Conservation (phyloP, 495 filamentous ascomycete genomes). For the Massariosphaeria phaeospora region DNA sequence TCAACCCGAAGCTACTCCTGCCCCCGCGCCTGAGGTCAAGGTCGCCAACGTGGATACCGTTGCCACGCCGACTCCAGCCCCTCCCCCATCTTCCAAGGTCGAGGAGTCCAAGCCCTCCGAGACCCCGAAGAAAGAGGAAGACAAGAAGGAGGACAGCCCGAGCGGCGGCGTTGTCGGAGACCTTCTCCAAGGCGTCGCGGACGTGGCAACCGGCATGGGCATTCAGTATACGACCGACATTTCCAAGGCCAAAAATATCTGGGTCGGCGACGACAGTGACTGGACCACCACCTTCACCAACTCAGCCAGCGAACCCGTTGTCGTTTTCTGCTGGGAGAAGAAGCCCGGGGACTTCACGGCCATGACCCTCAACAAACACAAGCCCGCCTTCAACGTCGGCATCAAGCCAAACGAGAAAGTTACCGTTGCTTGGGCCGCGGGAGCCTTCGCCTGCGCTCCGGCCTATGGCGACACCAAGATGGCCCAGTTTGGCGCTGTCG, state of each 20-base stretch:
- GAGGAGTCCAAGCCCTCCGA: neutral
- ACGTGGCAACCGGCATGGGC: neutral
- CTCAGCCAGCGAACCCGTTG: slow-evolving; percentile 1
- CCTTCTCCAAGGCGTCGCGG: neutral
- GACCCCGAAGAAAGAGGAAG: neutral
- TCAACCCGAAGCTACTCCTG: neutral
- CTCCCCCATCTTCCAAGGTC: neutral
- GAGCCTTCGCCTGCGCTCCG: slow-evolving; percentile 35
- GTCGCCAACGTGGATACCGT: too few relatives aligned
- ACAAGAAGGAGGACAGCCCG: neutral
- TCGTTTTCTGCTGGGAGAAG: slow-evolving; percentile 24
- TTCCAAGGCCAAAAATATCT: slow-evolving; percentile 20
- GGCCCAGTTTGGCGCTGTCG: slow-evolving; percentile 37
- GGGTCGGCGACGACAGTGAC: slow-evolving; percentile 17
- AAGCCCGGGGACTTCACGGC: slow-evolving; percentile 7
- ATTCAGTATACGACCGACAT: neutral
- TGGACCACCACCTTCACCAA: slow-evolving; percentile 26
- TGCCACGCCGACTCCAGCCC: neutral
- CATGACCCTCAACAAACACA: slow-evolving; percentile 14
- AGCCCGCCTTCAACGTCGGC: slow-evolving; percentile 5
- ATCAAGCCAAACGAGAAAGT: slow-evolving; percentile 2
- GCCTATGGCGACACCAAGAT: slow-evolving; percentile 34
- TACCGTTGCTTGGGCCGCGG: slow-evolving; percentile 20
- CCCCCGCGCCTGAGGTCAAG: too few relatives aligned
- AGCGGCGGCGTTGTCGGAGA: neutral